Conservation (phyloP, 352 stramenopile species). For the Globisporangium abappressorium region DNA sequence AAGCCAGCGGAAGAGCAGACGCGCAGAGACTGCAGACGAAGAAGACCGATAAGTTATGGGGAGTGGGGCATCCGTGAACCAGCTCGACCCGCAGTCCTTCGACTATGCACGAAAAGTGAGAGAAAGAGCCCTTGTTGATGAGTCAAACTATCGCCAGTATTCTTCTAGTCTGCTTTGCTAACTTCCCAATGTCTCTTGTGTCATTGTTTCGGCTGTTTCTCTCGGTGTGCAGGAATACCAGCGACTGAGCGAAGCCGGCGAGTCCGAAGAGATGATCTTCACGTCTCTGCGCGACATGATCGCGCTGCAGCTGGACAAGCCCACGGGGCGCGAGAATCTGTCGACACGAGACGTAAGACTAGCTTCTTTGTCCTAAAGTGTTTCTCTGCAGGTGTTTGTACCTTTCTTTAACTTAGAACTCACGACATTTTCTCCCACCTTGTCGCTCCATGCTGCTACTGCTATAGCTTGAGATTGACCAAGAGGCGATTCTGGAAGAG, state of each 20-base stretch:
- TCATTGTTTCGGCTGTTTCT: background rate
- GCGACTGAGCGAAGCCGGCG: slow-evolving; percentile 27
- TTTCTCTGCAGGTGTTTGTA: background rate
- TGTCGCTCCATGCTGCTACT: too few species aligned
- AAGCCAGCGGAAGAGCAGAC: background rate
- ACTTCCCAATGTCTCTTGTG: background rate
- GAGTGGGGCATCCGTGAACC: slow-evolving; percentile 8
- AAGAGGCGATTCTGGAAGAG: slow-evolving; percentile 9
- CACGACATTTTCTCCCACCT: too few species aligned
- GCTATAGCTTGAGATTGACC: background rate
- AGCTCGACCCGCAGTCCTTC: slow-evolving; percentile 12
- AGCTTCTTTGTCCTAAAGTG: background rate
- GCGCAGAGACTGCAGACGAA: background rate
- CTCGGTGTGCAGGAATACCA: slow-evolving; percentile 29
- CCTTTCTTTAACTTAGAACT: background rate
- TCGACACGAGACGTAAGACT: slow-evolving; percentile 2
- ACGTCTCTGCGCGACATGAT: slow-evolving; percentile 34
- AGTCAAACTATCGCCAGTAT: background rate
- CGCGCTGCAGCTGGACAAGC: slow-evolving; percentile 17
- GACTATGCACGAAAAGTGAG: slow-evolving; percentile 10
- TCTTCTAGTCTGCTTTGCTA: background rate
- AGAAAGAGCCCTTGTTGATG: background rate
- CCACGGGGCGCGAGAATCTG: slow-evolving; percentile 5
- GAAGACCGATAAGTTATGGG: slow-evolving; percentile 5
- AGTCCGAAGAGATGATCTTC: slow-evolving; percentile 46